phyloP scores from a whole-genome alignment of 2,329 filamentous ascomycete genomes.

The Diaporthe eres region DNA sequence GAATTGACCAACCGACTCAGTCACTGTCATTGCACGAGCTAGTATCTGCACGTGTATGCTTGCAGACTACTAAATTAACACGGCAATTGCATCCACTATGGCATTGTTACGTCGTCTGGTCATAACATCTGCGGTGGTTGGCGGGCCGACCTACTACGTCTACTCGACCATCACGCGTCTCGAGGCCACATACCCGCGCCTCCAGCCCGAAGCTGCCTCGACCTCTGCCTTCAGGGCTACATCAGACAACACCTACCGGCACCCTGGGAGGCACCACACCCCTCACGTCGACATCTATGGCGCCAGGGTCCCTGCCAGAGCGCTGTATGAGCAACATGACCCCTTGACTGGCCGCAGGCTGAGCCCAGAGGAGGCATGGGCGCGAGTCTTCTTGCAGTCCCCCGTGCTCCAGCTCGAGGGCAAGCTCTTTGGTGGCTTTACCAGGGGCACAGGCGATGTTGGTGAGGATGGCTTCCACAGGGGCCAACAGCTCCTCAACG shows the following conservation, averaged over 20 bases:
- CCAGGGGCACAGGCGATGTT: slow-evolving; percentile 4
- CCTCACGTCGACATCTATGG: slow-evolving; percentile 34
- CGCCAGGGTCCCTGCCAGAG: slow-evolving; percentile 10
- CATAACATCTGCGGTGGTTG: slow-evolving; percentile 25
- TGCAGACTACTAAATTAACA: neutral
- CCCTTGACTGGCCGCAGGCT: slow-evolving; percentile 1
- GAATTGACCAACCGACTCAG: neutral
- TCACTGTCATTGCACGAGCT: neutral
- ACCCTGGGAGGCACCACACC: slow-evolving; percentile 4
- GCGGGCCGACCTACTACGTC: slow-evolving; percentile 28
- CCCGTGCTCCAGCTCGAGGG: slow-evolving; percentile 35
- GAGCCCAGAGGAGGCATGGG: slow-evolving; percentile 35
- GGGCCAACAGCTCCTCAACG: slow-evolving; percentile 28
- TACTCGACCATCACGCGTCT: slow-evolving; percentile 18
- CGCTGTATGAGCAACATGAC: slow-evolving; percentile 3
- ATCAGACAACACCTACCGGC: neutral
- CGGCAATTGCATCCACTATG: slow-evolving; percentile 4
- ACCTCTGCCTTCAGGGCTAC: slow-evolving; percentile 12
- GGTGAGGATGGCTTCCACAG: slow-evolving; percentile 14
- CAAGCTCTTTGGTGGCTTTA: slow-evolving; percentile 19
- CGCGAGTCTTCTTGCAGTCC: slow-evolving; percentile 28
- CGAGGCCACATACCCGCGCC: slow-evolving; percentile 31
- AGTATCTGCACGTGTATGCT: neutral
- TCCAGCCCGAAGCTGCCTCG: slow-evolving; percentile 29
- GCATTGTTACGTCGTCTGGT: slow-evolving; percentile 16